These are phyloP conservation scores for Trypanosoma cruzi DNA, from an alignment of 208 protist genomes.

Conservation along the genomic window DNA sequence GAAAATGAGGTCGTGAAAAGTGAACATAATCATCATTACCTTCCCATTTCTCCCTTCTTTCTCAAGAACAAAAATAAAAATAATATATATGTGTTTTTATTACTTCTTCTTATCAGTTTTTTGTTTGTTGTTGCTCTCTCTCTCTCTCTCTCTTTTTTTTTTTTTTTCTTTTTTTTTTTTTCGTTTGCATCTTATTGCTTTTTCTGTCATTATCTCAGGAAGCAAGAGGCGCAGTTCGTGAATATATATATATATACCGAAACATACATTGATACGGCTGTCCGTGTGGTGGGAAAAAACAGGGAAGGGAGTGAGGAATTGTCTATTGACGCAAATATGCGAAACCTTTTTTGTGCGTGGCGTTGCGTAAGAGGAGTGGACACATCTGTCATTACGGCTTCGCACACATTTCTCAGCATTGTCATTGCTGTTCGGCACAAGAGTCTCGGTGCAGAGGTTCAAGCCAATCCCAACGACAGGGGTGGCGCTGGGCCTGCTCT, in stretches of 20 bases:
- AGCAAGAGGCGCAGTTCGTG: neutral
- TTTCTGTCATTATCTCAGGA: neutral
- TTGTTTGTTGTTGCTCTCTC: neutral
- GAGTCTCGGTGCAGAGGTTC: neutral
- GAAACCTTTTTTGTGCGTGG: neutral
- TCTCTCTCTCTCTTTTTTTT: neutral
- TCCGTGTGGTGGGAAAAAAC: neutral
- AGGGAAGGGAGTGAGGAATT: neutral
- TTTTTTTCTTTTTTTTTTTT: constrained; percentile 19
- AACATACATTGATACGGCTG: neutral
- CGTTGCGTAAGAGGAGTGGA: neutral
- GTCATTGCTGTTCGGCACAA: neutral
- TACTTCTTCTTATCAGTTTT: neutral
- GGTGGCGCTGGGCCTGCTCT: neutral
- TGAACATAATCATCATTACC: neutral
- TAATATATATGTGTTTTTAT: neutral
- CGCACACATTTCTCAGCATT: neutral
- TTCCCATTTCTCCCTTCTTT: neutral
- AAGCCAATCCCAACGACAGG: neutral
- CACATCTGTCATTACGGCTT: neutral
- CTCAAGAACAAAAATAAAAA: neutral
- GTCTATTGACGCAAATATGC: neutral
- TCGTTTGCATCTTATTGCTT: neutral
- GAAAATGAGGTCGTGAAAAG: neutral
- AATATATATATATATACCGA: neutral